Base-by-base conservation (phyloP, 768 basidiomycete genomes). In the Leccinum truebloodii region DNA sequence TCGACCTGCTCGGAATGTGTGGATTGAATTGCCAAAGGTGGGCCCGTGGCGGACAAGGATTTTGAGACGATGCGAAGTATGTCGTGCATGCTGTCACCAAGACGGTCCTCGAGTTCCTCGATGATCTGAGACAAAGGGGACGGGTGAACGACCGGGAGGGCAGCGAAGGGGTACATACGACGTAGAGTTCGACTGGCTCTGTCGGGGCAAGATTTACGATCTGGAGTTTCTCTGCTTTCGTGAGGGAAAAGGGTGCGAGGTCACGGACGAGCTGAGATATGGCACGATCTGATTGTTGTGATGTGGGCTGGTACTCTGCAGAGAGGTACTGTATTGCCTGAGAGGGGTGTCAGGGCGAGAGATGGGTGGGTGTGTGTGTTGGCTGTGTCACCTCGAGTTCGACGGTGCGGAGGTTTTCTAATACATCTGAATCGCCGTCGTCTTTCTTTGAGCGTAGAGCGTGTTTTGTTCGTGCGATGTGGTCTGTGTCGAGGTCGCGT, bases 161-260 rank as follows among this genome's bases (percentile, higher is more conserved):
- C 48, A 4, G 1, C 20, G 34, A 16, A n/a, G 32, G 34, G 24
- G 55, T 37, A 82, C 92, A 51, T 64, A 95, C 94, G 59, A 92
- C 89, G 69, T 97, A 95, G 26, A 97, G 84, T 71, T 95, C 92
- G 26, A 96, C 92, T 0, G 86, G 79, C 52, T 86, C 81, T 7
- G 85, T 87, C 2, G 95, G 95, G 1, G 88, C 89, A 6, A 96
- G 80, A 69, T 98, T 97, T n/a, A 93, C 87, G 37, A 97, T 81
- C 69, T 95, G 93, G 3, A 97, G 80, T 69, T 95, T 94, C 79
- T 98, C 95, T 3, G 90, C 86, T 67, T 95, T 97, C 1, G 94
- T 95, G 62, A 98, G 78, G 35, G 83, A 81, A 63, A 86, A 90
- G 20, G 84, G 77, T 2, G 84, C 82, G 10, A 98, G 83, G 41